phyloP scores from a whole-genome alignment of 768 basidiomycete species.

The Boletus fagicola region DNA sequence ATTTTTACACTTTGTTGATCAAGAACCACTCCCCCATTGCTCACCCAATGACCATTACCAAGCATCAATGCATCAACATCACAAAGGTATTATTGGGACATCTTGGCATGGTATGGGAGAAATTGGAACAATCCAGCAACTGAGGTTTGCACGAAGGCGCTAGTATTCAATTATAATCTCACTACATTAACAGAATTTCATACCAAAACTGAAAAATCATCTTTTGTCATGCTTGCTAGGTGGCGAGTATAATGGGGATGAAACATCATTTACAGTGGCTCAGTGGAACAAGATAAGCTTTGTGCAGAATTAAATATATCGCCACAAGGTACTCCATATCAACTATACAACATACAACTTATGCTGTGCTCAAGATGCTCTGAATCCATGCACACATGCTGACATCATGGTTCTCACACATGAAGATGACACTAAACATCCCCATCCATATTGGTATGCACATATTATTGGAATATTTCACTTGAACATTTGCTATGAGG shows the following conservation, averaged over 20 bases:
- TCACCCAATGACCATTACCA: conserved; percentile 16
- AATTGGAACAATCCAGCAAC: neutral
- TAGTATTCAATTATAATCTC: no score
- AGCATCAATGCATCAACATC: conserved; percentile 11
- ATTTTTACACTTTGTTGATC: conserved; percentile 3
- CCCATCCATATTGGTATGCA: conserved; percentile 42
- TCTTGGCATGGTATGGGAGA: neutral
- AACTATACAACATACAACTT: conserved; percentile 35
- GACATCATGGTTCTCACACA: conserved; percentile 39
- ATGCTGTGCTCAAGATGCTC: conserved; percentile 33
- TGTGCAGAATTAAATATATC: conserved; percentile 24
- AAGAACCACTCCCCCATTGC: conserved; percentile 8
- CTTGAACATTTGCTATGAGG: neutral
- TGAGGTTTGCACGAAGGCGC: no score
- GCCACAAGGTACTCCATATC: conserved; percentile 24
- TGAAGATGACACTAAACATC: conserved; percentile 27
- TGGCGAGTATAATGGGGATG: conserved; percentile 25
- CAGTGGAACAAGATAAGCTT: conserved; percentile 16
- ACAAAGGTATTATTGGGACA: conserved; percentile 13
- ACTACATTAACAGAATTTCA: neutral
- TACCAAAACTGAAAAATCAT: neutral
- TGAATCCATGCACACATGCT: conserved; percentile 37
- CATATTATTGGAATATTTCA: conserved; percentile 10
- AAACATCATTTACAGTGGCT: conserved; percentile 8
- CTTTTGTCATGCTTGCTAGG: neutral